Conservation (phyloP, 2,329 filamentous ascomycete genomes). For the Venturia asperata region DNA sequence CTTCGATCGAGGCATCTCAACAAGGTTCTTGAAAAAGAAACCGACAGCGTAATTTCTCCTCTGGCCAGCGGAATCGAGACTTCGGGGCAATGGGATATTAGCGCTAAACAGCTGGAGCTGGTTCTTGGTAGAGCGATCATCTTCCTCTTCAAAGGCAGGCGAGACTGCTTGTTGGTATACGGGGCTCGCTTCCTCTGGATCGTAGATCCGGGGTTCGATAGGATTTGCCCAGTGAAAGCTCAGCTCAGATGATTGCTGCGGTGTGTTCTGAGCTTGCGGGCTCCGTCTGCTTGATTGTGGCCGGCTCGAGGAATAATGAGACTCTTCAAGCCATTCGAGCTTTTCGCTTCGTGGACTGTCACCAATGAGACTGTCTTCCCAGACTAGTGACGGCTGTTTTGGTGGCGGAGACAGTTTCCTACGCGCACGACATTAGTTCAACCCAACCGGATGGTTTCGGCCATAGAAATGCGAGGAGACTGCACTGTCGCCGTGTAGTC, state of each 20-base stretch:
- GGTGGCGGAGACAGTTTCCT: constrained; percentile 14
- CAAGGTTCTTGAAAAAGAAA: constrained; percentile 39
- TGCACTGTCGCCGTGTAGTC: not conserved
- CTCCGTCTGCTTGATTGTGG: constrained; percentile 3
- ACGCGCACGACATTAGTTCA: not conserved
- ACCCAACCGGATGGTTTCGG: too few species aligned
- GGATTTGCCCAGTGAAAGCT: not conserved
- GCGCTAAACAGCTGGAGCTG: not conserved
- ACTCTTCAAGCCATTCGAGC: constrained; percentile 15
- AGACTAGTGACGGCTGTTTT: constrained; percentile 6
- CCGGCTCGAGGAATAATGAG: not conserved
- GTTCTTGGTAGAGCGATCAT: not conserved
- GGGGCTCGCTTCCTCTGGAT: not conserved
- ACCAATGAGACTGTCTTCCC: not conserved
- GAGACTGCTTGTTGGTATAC: not conserved
- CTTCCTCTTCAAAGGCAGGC: not conserved
- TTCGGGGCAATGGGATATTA: constrained; percentile 2
- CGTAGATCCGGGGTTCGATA: not conserved
- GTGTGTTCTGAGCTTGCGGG: not conserved
- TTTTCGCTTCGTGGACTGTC: constrained; percentile 14
- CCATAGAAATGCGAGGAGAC: not conserved
- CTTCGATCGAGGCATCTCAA: constrained; percentile 32
- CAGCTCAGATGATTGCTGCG: not conserved
- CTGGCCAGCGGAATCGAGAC: constrained; percentile 11
- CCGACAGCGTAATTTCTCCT: constrained; percentile 22